Base-by-base conservation (phyloP, 345 rosid genomes). In the Leavenworthia alabamica region DNA sequence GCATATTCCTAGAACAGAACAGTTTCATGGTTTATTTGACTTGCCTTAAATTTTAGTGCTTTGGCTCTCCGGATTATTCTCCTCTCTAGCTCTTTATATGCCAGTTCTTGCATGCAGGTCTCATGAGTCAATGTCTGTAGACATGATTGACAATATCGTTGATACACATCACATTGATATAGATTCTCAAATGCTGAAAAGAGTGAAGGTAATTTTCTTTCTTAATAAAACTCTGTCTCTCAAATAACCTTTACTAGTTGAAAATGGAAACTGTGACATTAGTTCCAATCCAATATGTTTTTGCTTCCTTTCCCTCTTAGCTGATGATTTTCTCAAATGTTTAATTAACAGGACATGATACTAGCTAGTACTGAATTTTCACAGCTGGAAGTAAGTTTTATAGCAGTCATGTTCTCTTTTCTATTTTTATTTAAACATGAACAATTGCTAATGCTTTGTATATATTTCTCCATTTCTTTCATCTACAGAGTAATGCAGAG, bases 41-140 rank as follows among this genome's bases (percentile, higher is more conserved):
- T 6, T 32, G 29, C 60, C 48, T 10, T 52, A 20, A 14, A 19
- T 42, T 40, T 35, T 7, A 36, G 36, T 61, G 10, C 35, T 32
- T 5, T 50, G 59, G 8, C n/a, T 58, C 41, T 41, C 27, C 40
- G 44, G 64, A 41, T n/a, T 43, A 26, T 56, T 28, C 23, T 31
- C 49, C 47, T 72, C 56, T 59, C 29, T 37, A 59, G 42, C 43
- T 51, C 29, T 35, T 66, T 28, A 72, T 49, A 35, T 5, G 15
- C 50, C 33, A 52, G 5, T 53, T 72, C 31, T 27, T 60, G 7
- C 32, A 15, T 72, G 44, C 73, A 89, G 98, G 98, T 79, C 84
- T 64, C 95, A 92, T 77, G 98, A 92, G 67, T 74, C 66, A 61
- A 92, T 89, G 98, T 92, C 96, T 10, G 73, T 64, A 23, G 79